phyloP scores from a whole-genome alignment of 352 stramenopile genomes.

The Aphanomyces euteiches region DNA sequence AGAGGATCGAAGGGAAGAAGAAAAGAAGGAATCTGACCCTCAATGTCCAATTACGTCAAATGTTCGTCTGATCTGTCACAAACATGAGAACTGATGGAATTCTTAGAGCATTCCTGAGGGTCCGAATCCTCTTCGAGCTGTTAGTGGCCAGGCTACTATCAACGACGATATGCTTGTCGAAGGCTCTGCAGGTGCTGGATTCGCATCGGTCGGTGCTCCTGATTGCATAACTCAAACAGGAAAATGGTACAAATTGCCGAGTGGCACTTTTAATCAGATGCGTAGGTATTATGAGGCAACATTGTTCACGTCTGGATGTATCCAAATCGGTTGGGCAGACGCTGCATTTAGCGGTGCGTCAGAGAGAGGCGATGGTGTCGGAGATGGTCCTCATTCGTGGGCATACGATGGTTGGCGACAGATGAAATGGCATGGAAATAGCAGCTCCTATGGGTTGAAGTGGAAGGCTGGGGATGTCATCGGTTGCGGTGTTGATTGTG shows the following conservation, averaged over 20 bases:
- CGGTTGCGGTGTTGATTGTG: conserved; percentile 83
- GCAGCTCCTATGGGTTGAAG: conserved; percentile 81
- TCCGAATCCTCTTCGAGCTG: conserved; percentile 74
- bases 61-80: conserved; percentile 34
- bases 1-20: conserved; percentile 83
- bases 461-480: conserved; percentile 92
- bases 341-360: conserved; percentile 83
- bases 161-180: conserved; percentile 83
- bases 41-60: conserved; percentile 33
- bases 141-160: conserved; percentile 84
- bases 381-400: conserved; percentile 90
- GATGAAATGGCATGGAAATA: conserved; percentile 87
- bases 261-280: conserved; percentile 1
- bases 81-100: background rate
- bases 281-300: conserved; percentile 88
- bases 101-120: conserved; percentile 17
- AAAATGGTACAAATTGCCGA: conserved; percentile 44
- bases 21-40: conserved; percentile 43
- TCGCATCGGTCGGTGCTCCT: conserved; percentile 77
- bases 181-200: conserved; percentile 77
- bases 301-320: conserved; percentile 89
- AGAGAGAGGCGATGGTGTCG: conserved; percentile 87
- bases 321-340: conserved; percentile 93
- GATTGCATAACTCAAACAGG: conserved; percentile 75
- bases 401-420: conserved; percentile 91